Base-by-base conservation (phyloP, 768 basidiomycete species). In the Kwoniella dejecticola region DNA sequence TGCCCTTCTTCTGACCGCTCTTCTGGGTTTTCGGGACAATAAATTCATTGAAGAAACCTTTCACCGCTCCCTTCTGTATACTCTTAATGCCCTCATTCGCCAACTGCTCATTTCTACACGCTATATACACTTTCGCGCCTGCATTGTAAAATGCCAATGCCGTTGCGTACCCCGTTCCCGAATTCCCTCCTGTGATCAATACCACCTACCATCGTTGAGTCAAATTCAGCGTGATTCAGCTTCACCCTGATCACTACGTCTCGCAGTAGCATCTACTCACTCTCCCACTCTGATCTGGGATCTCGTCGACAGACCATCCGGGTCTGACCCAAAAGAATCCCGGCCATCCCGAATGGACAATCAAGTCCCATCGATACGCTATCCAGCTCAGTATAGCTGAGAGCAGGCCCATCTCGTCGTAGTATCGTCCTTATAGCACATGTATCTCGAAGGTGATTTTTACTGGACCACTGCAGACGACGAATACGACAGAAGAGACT, bases 121-220 rank as follows among this genome's bases (percentile, higher is more conserved):
- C 74, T 23, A 75, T 48, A 33, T 75, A 75, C 3, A 75, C 71
- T 29, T 55, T 72, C 1, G 74, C 71, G 1, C 69, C 71, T 19
- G 64, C 53, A 24, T 66, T 64, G 46, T 72, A 75, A 1, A 72
- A 47, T 13, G 71, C 63, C 36, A 62, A 56, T 40, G 63, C 60
- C 5, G 71, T 72, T 17, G 59, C 61, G 42, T 69, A 71, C 10
- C 74, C 74, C 15, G 66, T 71, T 0, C 74, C 74, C 13, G 57
- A 61, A 47, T 75, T 75, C 4, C 71, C 74, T 2, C 74, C 74
- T 19, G 74, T 75, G 11, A 75, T 67, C 12, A 75, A 27, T 30
- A 70, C 54, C 8, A 72, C 57, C 72, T 74, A 36, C 27, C n/a
- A n/a, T n/a, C n/a, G n/a, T n/a, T n/a, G n/a, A n/a, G n/a, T n/a